Evolutionary conservation across 257 asterid species (phyloP), one percentile per base, ranked within the genome.

Genomic region (Misopates orontium): DNA sequence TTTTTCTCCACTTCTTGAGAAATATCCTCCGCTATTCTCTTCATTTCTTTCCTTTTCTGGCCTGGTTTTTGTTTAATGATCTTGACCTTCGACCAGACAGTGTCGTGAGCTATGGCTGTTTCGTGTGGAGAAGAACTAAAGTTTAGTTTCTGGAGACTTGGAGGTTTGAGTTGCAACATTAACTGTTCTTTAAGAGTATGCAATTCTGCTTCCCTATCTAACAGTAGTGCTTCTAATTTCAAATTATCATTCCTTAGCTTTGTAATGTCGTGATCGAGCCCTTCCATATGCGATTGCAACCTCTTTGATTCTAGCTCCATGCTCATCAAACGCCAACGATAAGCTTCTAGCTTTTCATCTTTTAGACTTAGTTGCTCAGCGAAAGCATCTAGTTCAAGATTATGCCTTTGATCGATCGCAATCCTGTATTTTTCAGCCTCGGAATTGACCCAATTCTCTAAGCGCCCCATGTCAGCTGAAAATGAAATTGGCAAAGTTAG

Each of bases 261-360:
- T 15, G 74, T 19, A 39, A 87, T 74, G 13, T 85, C 86, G 15
- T 71, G 82, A 31, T 87, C 84, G 10, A 83, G 80, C 61, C 82
- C 83, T 67, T 87, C 94, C 20, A 87, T 28, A 32, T 76, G 86
- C 0, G 94, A 72, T 40, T 83, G 85, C 59, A 87, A 5, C 76
- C 85, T 76, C 81, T 89, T 90, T 2, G 95, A 85, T 73, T 90
- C 97, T 6, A 87, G 65, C 49, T 93, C 97, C 95, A 70, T 81
- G 81, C 89, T 90, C 70, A 90, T 28, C 61, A 89, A 60, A 51
- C 88, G 96, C 96, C 98, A 84, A 2, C 85, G 87, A 0, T 76
- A 72, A 40, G 95, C 86, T 80, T 87, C 97, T 53, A 90, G 40
- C 56, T 79, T 86, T 73, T 89, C 95, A 57, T 93, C 96, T 75